Evolutionary conservation across 371 early-diverging fungal species (phyloP).

Genomic region (Sporodiniella umbellata): DNA sequence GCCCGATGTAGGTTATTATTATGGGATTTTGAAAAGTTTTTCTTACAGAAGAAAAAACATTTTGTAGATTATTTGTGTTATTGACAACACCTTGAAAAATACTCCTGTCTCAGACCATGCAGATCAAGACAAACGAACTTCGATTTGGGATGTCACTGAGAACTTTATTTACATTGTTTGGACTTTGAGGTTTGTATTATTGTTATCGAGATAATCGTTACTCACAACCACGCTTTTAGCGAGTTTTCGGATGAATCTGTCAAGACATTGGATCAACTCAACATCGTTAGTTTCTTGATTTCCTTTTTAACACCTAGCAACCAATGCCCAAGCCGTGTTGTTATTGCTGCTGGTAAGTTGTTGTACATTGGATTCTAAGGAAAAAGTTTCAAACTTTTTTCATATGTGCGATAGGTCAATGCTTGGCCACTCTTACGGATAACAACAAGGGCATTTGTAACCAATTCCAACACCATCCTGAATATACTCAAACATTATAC

Average conservation of each 20-base stretch:
- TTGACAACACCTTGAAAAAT: constrained; percentile 48
- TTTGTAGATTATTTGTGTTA: constrained; percentile 31
- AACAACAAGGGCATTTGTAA: constrained; percentile 65
- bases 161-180: constrained; percentile 72
- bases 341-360: constrained; percentile 61
- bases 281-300: constrained; percentile 63
- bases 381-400: no score
- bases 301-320: constrained; percentile 63
- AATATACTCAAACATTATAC: constrained; percentile 51
- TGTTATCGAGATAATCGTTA: constrained; percentile 21
- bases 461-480: constrained; percentile 58
- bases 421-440: constrained; percentile 81
- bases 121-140: constrained; percentile 52
- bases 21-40: no score
- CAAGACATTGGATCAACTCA: constrained; percentile 62
- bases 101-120: constrained; percentile 42
- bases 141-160: constrained; percentile 71
- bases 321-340: constrained; percentile 60
- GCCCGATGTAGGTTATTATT: constrained; percentile 38
- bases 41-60: no score
- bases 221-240: no score
- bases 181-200: constrained; percentile 30
- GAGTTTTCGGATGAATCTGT: constrained; percentile 68
- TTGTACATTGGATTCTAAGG: no score
- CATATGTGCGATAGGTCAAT: constrained; percentile 79